Evolutionary conservation across 257 asterid genomes (phyloP).

Genomic region (Salvia rosmarinus): DNA sequence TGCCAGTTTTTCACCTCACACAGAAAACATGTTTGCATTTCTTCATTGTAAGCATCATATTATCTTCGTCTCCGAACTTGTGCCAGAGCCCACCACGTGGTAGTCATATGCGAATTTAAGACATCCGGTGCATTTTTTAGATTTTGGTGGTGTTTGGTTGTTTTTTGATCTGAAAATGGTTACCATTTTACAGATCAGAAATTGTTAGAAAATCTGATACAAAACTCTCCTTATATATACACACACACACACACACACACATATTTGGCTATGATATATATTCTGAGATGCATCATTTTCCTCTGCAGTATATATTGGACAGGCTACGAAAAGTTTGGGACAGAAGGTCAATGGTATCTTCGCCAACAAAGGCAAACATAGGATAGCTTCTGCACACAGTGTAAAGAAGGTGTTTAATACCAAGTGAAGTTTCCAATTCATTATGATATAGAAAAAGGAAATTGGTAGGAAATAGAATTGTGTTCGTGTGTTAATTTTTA

Average conservation of each 20-base stretch:
- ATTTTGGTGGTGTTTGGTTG: too few relatives aligned
- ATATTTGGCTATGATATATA: background rate
- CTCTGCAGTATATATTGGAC: constrained; percentile 34
- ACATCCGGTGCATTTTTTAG: too few relatives aligned
- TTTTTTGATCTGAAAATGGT: too few relatives aligned
- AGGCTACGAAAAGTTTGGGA: constrained; percentile 13
- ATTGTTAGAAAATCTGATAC: too few relatives aligned
- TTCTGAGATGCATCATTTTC: constrained; percentile 1
- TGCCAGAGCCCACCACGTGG: too few relatives aligned
- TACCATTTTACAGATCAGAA: too few relatives aligned
- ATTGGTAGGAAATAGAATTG: constrained; percentile 38
- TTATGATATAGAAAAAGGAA: constrained; percentile 45
- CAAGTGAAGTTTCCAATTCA: constrained; percentile 43
- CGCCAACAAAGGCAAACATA: constrained; percentile 38
- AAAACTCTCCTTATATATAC: too few relatives aligned
- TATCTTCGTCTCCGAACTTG: background rate
- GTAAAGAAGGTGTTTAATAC: constrained; percentile 55
- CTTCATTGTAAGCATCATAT: background rate
- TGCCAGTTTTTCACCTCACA: background rate
- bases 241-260: too few relatives aligned
- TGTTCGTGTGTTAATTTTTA: constrained; percentile 38
- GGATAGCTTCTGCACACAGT: constrained; percentile 61
- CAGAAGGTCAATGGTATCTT: constrained; percentile 28
- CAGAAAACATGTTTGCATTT: constrained; percentile 8
- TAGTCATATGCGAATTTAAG: too few relatives aligned